Conservation (phyloP, 345 rosid species). For the Garcia nutans region DNA sequence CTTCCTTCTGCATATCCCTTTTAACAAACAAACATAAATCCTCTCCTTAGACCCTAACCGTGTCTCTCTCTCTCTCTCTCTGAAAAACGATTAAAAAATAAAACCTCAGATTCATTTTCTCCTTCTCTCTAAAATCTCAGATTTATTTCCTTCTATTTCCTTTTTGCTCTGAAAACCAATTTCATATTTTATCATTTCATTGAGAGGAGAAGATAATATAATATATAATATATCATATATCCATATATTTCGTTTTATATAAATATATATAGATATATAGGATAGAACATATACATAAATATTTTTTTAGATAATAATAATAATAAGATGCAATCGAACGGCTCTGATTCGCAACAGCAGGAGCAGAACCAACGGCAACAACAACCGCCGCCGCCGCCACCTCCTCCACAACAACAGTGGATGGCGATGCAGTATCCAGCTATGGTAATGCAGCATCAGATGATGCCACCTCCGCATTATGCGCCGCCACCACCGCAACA, state of each 20-base stretch:
- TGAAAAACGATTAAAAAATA: too few relatives aligned
- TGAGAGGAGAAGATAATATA: neutral
- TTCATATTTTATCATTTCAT: neutral
- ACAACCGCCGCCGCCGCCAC: slow-evolving; percentile 18
- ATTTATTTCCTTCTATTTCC: neutral
- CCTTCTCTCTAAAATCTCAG: neutral
- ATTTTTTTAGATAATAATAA: neutral
- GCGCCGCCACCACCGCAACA: slow-evolving; percentile 54
- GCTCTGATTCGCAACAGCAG: slow-evolving; percentile 42
- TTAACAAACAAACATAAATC: slow-evolving; percentile 28
- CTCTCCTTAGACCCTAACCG: slow-evolving; percentile 24
- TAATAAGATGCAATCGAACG: slow-evolving; percentile 54
- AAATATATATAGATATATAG: neutral
- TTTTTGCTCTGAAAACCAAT: neutral
- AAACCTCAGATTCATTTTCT: neutral
- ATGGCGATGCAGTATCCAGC: slow-evolving; percentile 75
- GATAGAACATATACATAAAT: neutral
- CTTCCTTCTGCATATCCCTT: neutral
- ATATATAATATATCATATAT: neutral
- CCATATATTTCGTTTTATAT: neutral
- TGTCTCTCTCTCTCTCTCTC: slow-evolving; percentile 2
- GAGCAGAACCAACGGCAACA: slow-evolving; percentile 37
- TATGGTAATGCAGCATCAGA: slow-evolving; percentile 85
- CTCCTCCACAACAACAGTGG: slow-evolving; percentile 54
- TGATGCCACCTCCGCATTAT: slow-evolving; percentile 64